Evolutionary conservation across 192 early-diverging fungal genomes (phyloP).

Genomic region (Gonapodya prolifera): DNA sequence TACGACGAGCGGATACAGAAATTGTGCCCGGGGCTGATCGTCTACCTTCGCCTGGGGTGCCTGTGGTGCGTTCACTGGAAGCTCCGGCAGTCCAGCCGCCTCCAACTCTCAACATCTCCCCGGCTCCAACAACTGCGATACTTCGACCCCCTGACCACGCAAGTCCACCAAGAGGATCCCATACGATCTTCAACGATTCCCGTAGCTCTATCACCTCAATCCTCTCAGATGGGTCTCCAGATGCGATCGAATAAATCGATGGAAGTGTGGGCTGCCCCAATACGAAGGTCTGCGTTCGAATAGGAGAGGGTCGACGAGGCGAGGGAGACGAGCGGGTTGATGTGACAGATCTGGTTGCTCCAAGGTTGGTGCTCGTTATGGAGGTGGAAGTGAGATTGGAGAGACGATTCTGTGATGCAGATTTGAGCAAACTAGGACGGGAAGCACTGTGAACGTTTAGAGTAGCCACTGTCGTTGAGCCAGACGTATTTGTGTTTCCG

Average conservation of each 20-base stretch:
- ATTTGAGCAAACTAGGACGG: neutral
- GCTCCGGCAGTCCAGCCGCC: constrained; percentile 9
- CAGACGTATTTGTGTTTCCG: neutral
- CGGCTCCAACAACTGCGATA: constrained; percentile 13
- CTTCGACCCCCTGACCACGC: constrained; percentile 22
- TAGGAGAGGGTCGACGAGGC: too few relatives aligned
- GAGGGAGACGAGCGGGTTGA: neutral
- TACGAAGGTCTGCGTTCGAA: neutral
- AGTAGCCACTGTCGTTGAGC: neutral
- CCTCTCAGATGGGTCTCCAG: constrained; percentile 7
- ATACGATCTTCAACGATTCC: constrained; percentile 32
- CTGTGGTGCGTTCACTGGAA: neutral
- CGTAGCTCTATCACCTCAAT: constrained; percentile 35
- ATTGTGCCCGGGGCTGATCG: neutral
- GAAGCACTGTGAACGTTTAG: neutral
- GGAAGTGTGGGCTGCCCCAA: neutral
- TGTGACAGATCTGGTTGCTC: neutral
- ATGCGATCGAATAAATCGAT: neutral
- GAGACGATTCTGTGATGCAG: neutral
- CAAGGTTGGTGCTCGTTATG: neutral
- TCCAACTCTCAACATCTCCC: constrained; percentile 11
- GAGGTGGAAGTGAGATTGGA: neutral
- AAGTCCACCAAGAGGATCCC: constrained; percentile 40
- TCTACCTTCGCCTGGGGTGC: neutral
- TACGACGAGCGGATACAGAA: constrained; percentile 5